These are phyloP conservation scores for Mycena crocata DNA, from an alignment of 768 basidiomycete species.

Conservation along the genomic window DNA sequence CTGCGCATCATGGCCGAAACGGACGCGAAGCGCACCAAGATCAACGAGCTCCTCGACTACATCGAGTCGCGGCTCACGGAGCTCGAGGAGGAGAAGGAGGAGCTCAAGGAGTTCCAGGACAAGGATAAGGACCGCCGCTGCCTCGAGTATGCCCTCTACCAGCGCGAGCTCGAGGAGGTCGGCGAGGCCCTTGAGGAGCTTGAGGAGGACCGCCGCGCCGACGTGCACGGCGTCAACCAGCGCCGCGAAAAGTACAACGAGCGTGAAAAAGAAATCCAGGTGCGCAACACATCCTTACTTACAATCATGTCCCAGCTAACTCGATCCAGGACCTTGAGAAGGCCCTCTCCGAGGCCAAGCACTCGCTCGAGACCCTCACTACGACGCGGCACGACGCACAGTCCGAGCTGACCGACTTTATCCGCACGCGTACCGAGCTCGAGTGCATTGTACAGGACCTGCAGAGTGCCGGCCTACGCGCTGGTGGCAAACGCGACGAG, in stretches of 20 bases:
- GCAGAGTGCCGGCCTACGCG: slow-evolving; percentile 69
- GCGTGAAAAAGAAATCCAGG: slow-evolving; percentile 88
- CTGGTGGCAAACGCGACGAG: slow-evolving; percentile 71
- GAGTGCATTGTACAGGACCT: slow-evolving; percentile 88
- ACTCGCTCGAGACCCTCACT: slow-evolving; percentile 74
- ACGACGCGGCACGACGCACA: slow-evolving; percentile 82
- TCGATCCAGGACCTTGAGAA: slow-evolving; percentile 74
- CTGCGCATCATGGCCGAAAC: slow-evolving; percentile 98
- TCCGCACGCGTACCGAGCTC: slow-evolving; percentile 86
- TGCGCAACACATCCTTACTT: slow-evolving; percentile 45
- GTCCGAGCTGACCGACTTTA: slow-evolving; percentile 86
- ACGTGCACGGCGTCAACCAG: slow-evolving; percentile 87
- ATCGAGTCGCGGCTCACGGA: slow-evolving; percentile 92
- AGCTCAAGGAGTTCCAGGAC: slow-evolving; percentile 95
- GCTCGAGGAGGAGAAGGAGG: slow-evolving; percentile 98
- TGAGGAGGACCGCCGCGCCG: slow-evolving; percentile 82
- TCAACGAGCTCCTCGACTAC: slow-evolving; percentile 88
- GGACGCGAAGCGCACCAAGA: slow-evolving; percentile 91
- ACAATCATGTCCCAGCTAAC: not conserved
- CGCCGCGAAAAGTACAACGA: slow-evolving; percentile 85
- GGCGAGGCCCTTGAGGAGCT: slow-evolving; percentile 87
- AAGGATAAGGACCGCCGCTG: slow-evolving; percentile 95
- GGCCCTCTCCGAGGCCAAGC: slow-evolving; percentile 75
- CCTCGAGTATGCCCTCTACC: slow-evolving; percentile 94
- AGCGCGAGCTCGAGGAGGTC: slow-evolving; percentile 91